phyloP scores from a whole-genome alignment of 2,329 filamentous ascomycete species.

The Hymenoscyphus fructigenus region DNA sequence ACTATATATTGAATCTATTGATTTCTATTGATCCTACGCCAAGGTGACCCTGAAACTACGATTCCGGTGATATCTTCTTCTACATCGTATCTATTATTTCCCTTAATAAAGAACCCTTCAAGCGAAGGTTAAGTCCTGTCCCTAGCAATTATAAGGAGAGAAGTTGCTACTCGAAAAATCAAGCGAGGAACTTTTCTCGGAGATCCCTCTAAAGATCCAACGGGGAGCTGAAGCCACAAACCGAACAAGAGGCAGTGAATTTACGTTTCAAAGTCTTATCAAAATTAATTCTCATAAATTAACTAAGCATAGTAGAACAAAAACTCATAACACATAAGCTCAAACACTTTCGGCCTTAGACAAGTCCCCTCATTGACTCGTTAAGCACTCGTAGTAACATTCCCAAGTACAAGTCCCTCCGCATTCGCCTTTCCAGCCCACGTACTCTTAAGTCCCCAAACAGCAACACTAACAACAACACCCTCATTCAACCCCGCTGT shows the following conservation, averaged over 20 bases:
- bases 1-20: too few species aligned
- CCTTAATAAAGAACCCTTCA: too few species aligned
- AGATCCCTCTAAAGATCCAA: too few species aligned
- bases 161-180: too few species aligned
- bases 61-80: too few species aligned
- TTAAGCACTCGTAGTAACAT: conserved; percentile 19
- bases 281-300: neutral
- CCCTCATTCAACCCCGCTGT: conserved; percentile 31
- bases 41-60: too few species aligned
- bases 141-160: too few species aligned
- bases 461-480: conserved; percentile 30
- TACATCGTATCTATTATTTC: too few species aligned
- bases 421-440: conserved; percentile 33
- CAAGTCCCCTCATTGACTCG: neutral
- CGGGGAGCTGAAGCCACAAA: too few species aligned
- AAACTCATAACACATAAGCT: neutral
- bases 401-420: conserved; percentile 29
- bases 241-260: neutral
- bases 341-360: neutral
- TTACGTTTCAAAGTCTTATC: neutral
- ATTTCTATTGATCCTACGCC: too few species aligned
- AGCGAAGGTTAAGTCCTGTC: too few species aligned
- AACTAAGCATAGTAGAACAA: neutral
- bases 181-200: too few species aligned
- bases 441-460: conserved; percentile 41